Base-by-base conservation (phyloP, 768 basidiomycete genomes). In the Trametes coccinea region DNA sequence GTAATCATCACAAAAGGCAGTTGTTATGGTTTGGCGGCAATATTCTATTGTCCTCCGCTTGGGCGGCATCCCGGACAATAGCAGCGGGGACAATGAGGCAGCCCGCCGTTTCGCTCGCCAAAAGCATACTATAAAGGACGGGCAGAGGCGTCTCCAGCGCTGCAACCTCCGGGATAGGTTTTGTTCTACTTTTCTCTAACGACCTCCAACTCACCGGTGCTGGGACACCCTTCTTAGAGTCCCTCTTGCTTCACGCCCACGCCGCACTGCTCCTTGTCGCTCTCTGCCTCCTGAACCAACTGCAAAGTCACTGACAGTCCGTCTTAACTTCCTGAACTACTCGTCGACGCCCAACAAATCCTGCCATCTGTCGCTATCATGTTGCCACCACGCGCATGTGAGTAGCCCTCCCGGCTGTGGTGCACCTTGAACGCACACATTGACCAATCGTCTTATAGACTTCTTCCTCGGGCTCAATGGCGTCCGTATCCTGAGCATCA, bases 391-490 rank as follows among this genome's bases (percentile, higher is more conserved):
- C 80, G 79, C 68, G 80, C 77, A 63, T 84, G 83, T 83, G 63
- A 67, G 83, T 77, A 2, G 4, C 22, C 45, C 13, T 11, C 30
- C 14, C 51, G 29, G 7, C 31, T 41, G 14, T 54, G 14, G 33
- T 33, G 14, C 4, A 2, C 31, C 44, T 4, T 53, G 30, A 29
- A 22, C 8, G 22, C 29, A 49, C 40, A 22, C 22, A 22, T 22
- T 22, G 22, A 22, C 22, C 22, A 22, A 22, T 22, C n/a, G 5
- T 44, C 30, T 17, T 27, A 9, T 64, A 82, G 81, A 86, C 67
- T 69, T 82, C 29, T 94, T 93, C 78, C 85, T 91, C 69, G 83
- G 81, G 48, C 87, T 96, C 69, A 95, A 96, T 69, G 80, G 71
- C 69, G 82, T 92, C 69, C 91, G 95, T 31, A 75, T 82, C 39